These are phyloP conservation scores for Emydomyces testavorans DNA, from an alignment of 2,329 filamentous ascomycete genomes.

Conservation along the genomic window DNA sequence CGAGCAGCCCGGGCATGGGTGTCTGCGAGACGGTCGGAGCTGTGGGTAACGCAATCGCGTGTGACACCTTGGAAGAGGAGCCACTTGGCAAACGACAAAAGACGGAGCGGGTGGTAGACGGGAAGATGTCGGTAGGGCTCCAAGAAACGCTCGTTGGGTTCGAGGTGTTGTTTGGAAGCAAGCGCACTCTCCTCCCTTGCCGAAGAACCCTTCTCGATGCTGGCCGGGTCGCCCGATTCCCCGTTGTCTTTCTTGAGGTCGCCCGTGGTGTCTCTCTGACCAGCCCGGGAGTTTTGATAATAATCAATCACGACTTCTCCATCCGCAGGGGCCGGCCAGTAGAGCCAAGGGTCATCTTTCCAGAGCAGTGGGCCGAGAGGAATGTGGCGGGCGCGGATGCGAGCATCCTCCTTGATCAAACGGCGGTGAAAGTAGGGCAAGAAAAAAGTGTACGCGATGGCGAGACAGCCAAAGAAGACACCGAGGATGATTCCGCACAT, in stretches of 20 bases:
- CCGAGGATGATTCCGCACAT: slow-evolving; percentile 24
- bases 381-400: slow-evolving; percentile 27
- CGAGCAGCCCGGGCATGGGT: slow-evolving; percentile 34
- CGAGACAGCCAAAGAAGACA: slow-evolving; percentile 25
- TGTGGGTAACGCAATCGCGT: slow-evolving; percentile 33
- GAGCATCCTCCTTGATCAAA: slow-evolving; percentile 26
- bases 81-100: slow-evolving; percentile 34
- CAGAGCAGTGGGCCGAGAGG: slow-evolving; percentile 32
- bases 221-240: slow-evolving; percentile 7
- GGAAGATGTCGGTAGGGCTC: slow-evolving; percentile 26
- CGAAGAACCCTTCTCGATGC: slow-evolving; percentile 18
- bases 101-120: slow-evolving; percentile 22
- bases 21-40: slow-evolving; percentile 29
- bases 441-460: slow-evolving; percentile 28
- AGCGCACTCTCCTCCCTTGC: slow-evolving; percentile 16
- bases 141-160: slow-evolving; percentile 26
- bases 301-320: slow-evolving; percentile 30
- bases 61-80: slow-evolving; percentile 37
- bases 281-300: slow-evolving; percentile 24
- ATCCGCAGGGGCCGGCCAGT: slow-evolving; percentile 30
- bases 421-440: slow-evolving; percentile 29
- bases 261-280: neutral
- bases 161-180: slow-evolving; percentile 22
- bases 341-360: slow-evolving; percentile 31
- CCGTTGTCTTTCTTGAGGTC: slow-evolving; percentile 8